Evolutionary conservation across 805 yeast species (phyloP).

Genomic region (Blastobotrys americana): DNA sequence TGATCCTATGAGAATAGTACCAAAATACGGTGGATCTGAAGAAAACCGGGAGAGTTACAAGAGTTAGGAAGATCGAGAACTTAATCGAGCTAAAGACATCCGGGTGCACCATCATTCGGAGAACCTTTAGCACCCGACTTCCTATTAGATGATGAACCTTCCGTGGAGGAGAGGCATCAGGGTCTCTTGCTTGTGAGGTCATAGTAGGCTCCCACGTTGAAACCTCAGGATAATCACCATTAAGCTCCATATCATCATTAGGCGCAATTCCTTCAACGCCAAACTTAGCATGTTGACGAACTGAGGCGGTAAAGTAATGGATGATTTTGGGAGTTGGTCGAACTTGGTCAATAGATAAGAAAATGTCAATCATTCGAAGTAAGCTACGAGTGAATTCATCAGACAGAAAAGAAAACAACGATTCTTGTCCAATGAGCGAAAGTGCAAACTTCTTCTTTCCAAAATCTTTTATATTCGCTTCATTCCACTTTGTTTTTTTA

Average conservation of each 20-base stretch:
- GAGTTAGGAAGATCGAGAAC: constrained; percentile 20
- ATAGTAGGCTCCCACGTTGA: constrained; percentile 3
- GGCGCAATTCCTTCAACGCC: constrained; percentile 1
- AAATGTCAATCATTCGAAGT: constrained; percentile 5
- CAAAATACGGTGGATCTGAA: constrained; percentile 21
- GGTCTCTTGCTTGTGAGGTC: constrained; percentile 23
- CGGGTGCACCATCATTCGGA: constrained; percentile 6
- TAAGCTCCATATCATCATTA: constrained; percentile 1
- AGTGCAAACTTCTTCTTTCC: constrained; percentile 6
- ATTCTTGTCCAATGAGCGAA: constrained; percentile 13
- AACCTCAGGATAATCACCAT: not conserved
- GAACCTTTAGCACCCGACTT: constrained; percentile 2
- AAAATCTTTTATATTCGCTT: not conserved
- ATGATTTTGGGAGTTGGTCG: constrained; percentile 16
- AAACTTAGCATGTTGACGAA: constrained; percentile 1
- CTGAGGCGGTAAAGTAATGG: constrained; percentile 14
- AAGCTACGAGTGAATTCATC: constrained; percentile 9
- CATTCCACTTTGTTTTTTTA: constrained; percentile 5
- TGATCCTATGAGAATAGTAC: constrained; percentile 20
- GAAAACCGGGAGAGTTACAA: constrained; percentile 24
- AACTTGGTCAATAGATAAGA: constrained; percentile 12
- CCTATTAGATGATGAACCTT: constrained; percentile 23
- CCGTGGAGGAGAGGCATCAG: constrained; percentile 29
- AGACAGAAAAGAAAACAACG: constrained; percentile 16
- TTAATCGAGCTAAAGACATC: constrained; percentile 22